phyloP scores from a whole-genome alignment of 1,284 basidiomycete genomes.

The Trametes polyzona region DNA sequence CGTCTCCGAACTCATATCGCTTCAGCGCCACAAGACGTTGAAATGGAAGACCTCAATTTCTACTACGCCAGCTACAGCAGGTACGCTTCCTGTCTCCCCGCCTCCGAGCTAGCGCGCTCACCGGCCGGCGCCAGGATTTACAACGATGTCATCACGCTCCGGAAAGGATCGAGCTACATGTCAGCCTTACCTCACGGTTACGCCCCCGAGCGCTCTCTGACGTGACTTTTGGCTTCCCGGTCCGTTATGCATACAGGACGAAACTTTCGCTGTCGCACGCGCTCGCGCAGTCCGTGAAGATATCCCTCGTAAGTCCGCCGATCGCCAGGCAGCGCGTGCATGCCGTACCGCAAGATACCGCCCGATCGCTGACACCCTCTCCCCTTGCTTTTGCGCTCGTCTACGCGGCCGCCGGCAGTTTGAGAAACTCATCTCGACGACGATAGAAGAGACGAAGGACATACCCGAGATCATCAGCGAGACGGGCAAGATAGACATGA shows the following conservation, averaged over 20 bases:
- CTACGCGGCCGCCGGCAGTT: constrained; percentile 53
- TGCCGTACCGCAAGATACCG: background rate
- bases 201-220: constrained; percentile 16
- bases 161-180: constrained; percentile 96
- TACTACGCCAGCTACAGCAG: constrained; percentile 97
- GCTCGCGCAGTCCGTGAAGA: constrained; percentile 95
- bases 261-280: constrained; percentile 95
- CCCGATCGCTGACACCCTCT: background rate
- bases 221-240: constrained; percentile 5
- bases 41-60: constrained; percentile 97
- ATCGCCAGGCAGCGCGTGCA: background rate
- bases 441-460: constrained; percentile 96
- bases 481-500: constrained; percentile 93
- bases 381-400: background rate
- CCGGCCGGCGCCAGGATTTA: constrained; percentile 72
- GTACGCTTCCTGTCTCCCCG: constrained; percentile 45
- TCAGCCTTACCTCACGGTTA: constrained; percentile 44
- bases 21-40: constrained; percentile 78
- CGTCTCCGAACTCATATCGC: background rate
- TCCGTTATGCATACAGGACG: constrained; percentile 63
- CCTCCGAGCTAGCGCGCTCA: background rate
- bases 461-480: constrained; percentile 93
- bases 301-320: constrained; percentile 69
- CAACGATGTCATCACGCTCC: constrained; percentile 96
- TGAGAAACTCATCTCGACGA: constrained; percentile 90